A percentile compares a stretch with the other conserved stretches of the same genome.
phyloP scores from a whole-genome alignment of 2,329 filamentous ascomycete species.

The Coniochaeta ligniaria region DNA sequence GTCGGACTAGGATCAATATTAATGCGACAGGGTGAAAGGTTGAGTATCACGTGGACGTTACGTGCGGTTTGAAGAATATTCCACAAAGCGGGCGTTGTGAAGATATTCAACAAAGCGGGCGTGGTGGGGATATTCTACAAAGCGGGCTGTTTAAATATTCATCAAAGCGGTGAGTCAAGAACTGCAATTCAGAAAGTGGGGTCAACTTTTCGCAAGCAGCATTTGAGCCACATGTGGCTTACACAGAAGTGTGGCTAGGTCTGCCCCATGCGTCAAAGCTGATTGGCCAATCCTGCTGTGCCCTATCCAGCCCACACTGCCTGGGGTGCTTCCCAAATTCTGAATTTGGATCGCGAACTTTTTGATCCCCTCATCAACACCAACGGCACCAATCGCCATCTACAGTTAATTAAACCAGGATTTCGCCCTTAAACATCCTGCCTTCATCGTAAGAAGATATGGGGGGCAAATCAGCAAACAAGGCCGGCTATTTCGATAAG shows the following conservation, averaged over 20 bases:
- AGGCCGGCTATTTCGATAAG: conserved; percentile 99
- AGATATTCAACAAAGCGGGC: not conserved
- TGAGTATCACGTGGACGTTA: not conserved
- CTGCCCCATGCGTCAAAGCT: not conserved
- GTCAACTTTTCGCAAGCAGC: conserved; percentile 4
- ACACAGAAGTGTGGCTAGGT: not conserved
- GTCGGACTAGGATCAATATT: not conserved
- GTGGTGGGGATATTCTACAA: too few relatives aligned
- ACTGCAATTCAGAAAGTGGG: not conserved
- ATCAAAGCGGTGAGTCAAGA: not conserved
- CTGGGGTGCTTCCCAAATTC: conserved; percentile 7
- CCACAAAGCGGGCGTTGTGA: too few relatives aligned
- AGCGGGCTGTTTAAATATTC: too few relatives aligned
- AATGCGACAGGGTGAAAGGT: not conserved
- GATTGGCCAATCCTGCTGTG: not conserved
- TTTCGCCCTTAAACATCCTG: conserved; percentile 95
- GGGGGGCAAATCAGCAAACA: conserved; percentile 94
- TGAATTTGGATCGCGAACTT: conserved; percentile 3
- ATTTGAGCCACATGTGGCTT: conserved; percentile 13
- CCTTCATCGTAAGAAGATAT: conserved; percentile 95
- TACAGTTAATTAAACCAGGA: conserved; percentile 13
- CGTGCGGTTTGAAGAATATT: too few relatives aligned
- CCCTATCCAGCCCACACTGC: conserved; percentile 2
- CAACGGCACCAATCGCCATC: conserved; percentile 6
- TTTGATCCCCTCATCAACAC: conserved; percentile 2